phyloP scores from a whole-genome alignment of 2,329 filamentous ascomycete species.

The Ophiostoma montium region DNA sequence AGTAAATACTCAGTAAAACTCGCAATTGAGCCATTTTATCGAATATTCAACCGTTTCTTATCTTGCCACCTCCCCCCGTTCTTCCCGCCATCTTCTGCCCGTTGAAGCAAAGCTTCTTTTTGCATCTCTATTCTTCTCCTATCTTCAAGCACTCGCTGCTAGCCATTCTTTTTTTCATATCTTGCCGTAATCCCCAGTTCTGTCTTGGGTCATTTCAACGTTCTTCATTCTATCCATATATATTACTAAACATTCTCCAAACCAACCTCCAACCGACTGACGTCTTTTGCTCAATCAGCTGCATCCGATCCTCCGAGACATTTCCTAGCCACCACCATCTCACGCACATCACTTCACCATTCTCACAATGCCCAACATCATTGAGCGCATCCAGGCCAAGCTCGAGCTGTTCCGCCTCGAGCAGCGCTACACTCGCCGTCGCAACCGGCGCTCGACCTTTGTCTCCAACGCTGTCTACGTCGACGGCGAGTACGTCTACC shows the following conservation, averaged over 20 bases:
- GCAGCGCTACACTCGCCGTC: constrained; percentile 84
- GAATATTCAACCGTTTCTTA: no score
- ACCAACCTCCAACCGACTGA: no score
- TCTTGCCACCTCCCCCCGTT: background rate
- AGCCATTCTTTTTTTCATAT: background rate
- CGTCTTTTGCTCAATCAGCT: background rate
- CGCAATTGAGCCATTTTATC: no score
- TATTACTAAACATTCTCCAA: no score
- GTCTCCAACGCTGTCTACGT: constrained; percentile 82
- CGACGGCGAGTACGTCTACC: constrained; percentile 88
- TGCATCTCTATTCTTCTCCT: background rate
- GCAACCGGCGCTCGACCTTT: constrained; percentile 75
- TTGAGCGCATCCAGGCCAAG: constrained; percentile 50
- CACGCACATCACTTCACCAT: no score
- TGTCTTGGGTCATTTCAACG: no score
- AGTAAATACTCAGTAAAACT: background rate
- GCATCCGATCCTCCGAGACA: background rate
- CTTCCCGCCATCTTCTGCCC: no score
- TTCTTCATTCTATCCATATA: no score
- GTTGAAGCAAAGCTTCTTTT: background rate
- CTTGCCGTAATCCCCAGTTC: background rate
- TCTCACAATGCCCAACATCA: constrained; percentile 21
- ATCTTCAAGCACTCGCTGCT: background rate
- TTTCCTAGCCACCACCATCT: background rate
- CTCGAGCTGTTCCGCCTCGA: constrained; percentile 90